phyloP scores from a whole-genome alignment of 2,329 filamentous ascomycete species.

The Dichotomopilus funicola region DNA sequence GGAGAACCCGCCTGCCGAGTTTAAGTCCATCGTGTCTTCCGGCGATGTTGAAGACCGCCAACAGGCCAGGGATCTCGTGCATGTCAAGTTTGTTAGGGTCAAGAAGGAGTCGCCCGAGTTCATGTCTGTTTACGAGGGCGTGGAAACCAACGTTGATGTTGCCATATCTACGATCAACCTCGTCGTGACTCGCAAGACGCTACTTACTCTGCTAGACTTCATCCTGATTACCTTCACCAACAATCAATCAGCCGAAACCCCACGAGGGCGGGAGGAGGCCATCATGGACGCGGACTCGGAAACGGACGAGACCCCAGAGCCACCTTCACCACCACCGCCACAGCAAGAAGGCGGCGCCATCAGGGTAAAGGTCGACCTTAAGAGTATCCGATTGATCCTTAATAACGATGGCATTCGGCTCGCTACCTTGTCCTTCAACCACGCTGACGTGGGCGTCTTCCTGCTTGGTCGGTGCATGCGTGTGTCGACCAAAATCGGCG shows the following conservation, averaged over 20 bases:
- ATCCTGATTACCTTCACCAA: slow-evolving; percentile 84
- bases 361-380: slow-evolving; percentile 85
- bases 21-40: slow-evolving; percentile 96
- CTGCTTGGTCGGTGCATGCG: slow-evolving; percentile 80
- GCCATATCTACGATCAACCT: slow-evolving; percentile 93
- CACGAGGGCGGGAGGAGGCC: slow-evolving; percentile 27
- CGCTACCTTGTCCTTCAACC: slow-evolving; percentile 85
- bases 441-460: slow-evolving; percentile 86
- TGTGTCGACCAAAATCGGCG: slow-evolving; percentile 78
- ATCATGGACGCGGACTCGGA: slow-evolving; percentile 36
- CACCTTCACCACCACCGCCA: slow-evolving; percentile 27
- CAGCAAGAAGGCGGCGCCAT: slow-evolving; percentile 63
- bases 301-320: slow-evolving; percentile 33
- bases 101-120: slow-evolving; percentile 91
- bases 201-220: slow-evolving; percentile 90
- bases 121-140: slow-evolving; percentile 81
- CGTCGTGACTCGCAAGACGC: slow-evolving; percentile 84
- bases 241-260: slow-evolving; percentile 32
- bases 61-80: slow-evolving; percentile 74
- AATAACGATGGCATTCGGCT: slow-evolving; percentile 97
- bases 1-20: slow-evolving; percentile 78
- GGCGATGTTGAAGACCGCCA: slow-evolving; percentile 64
- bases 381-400: slow-evolving; percentile 86
- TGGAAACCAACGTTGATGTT: slow-evolving; percentile 88
- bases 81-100: slow-evolving; percentile 82